Percentiles rank a stretch among this genome's conserved stretches.
phyloP scores from a whole-genome alignment of 2,329 filamentous ascomycete species.

The Trichoderma arundinaceum region DNA sequence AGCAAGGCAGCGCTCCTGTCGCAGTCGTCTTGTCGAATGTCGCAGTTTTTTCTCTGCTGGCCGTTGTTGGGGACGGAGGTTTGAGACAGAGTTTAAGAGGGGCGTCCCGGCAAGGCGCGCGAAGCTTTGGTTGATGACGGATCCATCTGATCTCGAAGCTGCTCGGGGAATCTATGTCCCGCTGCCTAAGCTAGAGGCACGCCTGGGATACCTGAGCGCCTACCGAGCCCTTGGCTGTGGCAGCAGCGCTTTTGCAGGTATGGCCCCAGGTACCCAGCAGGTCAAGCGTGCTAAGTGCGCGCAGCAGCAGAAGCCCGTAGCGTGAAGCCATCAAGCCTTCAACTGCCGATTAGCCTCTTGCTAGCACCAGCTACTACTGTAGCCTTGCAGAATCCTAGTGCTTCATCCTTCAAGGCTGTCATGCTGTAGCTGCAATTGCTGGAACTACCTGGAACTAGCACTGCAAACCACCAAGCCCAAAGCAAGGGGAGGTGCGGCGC shows the following conservation, averaged over 20 bases:
- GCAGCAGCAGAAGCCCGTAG: not conserved
- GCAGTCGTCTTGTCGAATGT: not conserved
- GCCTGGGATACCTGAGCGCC: not conserved
- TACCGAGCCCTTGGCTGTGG: not conserved
- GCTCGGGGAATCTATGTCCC: conserved; percentile 27
- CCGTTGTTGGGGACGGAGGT: not conserved
- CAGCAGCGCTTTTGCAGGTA: not conserved
- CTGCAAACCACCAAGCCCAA: not conserved
- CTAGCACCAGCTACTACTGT: no score
- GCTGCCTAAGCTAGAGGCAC: conserved; percentile 10
- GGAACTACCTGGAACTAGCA: no score
- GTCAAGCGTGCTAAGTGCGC: conserved; percentile 1
- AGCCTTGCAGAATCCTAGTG: no score
- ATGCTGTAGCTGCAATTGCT: no score
- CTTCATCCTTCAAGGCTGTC: no score
- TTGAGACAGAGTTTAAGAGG: conserved; percentile 18
- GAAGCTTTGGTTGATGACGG: conserved; percentile 13
- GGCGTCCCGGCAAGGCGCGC: not conserved
- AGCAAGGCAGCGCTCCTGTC: no score
- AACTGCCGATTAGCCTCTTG: no score
- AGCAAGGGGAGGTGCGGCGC: no score
- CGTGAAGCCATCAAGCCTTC: no score
- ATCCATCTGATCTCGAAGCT: not conserved
- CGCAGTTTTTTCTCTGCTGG: not conserved
- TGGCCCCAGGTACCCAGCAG: conserved; percentile 9